phyloP scores from a whole-genome alignment of 495 filamentous ascomycete species.

The Neurospora sp. region DNA sequence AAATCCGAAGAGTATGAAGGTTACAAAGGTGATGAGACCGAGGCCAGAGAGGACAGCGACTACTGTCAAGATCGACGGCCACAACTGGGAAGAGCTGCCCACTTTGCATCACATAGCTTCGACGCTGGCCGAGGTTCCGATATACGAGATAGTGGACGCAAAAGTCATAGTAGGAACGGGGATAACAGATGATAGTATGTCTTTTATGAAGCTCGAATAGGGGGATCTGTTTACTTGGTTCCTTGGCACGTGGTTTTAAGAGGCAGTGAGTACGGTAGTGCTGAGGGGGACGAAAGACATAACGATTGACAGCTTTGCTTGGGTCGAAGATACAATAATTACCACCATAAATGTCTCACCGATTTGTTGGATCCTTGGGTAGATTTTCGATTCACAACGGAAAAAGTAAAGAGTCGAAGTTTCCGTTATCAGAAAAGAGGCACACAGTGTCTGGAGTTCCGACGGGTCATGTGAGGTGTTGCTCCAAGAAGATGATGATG shows the following conservation, averaged over 20 bases:
- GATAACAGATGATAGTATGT: constrained; percentile 36
- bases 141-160: constrained; percentile 41
- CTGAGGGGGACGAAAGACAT: neutral
- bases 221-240: neutral
- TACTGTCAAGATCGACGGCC: constrained; percentile 29
- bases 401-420: neutral
- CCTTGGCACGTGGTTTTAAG: neutral
- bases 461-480: neutral
- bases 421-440: neutral
- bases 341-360: neutral
- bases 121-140: constrained; percentile 40
- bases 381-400: neutral
- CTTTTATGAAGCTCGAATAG: constrained; percentile 30
- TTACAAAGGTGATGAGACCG: constrained; percentile 28
- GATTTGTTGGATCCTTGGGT: neutral
- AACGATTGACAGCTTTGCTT: neutral
- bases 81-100: constrained; percentile 40
- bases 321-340: neutral
- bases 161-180: constrained; percentile 41
- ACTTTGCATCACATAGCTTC: constrained; percentile 45
- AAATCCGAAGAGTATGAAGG: constrained; percentile 19
- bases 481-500: neutral
- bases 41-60: constrained; percentile 13
- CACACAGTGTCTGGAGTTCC: neutral
- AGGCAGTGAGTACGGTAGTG: neutral